phyloP scores from a whole-genome alignment of 495 filamentous ascomycete genomes.

The Tuber microsphaerosporum region DNA sequence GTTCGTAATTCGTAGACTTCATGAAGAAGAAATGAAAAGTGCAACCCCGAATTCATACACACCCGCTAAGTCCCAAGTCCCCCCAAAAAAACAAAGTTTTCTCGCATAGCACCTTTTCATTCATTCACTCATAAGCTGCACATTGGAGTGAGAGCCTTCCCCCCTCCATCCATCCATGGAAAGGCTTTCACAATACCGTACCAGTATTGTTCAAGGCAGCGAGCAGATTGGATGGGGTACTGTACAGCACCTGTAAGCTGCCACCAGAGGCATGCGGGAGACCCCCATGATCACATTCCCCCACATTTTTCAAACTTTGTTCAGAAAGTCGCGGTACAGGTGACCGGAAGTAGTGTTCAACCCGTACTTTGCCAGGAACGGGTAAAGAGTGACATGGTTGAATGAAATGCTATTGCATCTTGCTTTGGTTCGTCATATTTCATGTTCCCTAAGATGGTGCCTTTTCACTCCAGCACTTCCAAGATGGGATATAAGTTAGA shows the following conservation, averaged over 20 bases:
- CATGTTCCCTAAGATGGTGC: not conserved
- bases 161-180: not conserved
- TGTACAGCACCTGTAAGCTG: not conserved
- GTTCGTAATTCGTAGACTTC: not conserved
- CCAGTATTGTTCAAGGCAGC: not conserved
- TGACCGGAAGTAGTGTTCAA: not conserved
- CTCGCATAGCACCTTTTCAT: not conserved
- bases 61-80: not conserved
- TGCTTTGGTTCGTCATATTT: not conserved
- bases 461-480: not conserved
- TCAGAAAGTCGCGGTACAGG: not conserved
- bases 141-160: not conserved
- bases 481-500: not conserved
- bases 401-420: not conserved
- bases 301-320: not conserved
- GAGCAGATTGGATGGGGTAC: not conserved
- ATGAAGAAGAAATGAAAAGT: not conserved
- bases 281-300: constrained; percentile 8
- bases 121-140: not conserved
- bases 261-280: constrained; percentile 3
- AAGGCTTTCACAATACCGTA: not conserved
- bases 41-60: not conserved
- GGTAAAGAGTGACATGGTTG: not conserved
- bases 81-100: not conserved
- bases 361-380: not conserved